Evolutionary conservation across 352 stramenopile genomes (phyloP).

Genomic region (Phytophthora constricta): DNA sequence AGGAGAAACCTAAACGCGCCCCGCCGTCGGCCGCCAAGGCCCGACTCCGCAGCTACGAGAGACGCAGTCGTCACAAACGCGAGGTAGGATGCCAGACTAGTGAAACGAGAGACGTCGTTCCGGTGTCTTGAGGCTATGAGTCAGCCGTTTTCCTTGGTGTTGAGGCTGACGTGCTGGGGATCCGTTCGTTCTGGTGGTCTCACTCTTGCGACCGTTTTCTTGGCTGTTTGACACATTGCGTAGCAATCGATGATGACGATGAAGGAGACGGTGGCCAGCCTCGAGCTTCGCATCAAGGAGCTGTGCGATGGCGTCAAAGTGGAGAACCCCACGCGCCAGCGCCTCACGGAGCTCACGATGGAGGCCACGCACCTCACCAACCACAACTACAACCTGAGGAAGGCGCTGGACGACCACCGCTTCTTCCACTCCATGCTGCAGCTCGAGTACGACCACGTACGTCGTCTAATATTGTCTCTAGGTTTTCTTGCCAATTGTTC

Average conservation of each 20-base stretch:
- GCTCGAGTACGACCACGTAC: conserved; percentile 68
- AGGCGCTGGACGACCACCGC: conserved; percentile 54
- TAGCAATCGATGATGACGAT: conserved; percentile 62
- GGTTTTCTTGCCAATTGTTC: not conserved
- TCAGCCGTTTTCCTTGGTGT: conserved; percentile 14
- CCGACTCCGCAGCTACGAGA: conserved; percentile 59
- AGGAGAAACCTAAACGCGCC: conserved; percentile 48
- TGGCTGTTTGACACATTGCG: conserved; percentile 26
- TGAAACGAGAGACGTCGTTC: not conserved
- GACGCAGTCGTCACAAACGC: conserved; percentile 58
- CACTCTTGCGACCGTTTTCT: conserved; percentile 2
- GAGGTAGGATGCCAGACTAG: conserved; percentile 34
- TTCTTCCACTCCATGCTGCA: conserved; percentile 73
- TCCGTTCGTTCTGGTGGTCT: conserved; percentile 17
- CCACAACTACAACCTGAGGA: conserved; percentile 59
- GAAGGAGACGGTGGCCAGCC: conserved; percentile 49
- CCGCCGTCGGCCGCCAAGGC: conserved; percentile 50
- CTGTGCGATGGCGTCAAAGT: conserved; percentile 36
- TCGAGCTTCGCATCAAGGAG: conserved; percentile 43
- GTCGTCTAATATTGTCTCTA: conserved; percentile 10
- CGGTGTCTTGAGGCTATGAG: conserved; percentile 11
- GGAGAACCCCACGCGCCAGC: conserved; percentile 26
- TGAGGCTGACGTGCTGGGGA: no score
- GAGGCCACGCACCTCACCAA: conserved; percentile 54
- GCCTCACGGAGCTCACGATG: conserved; percentile 45